Evolutionary conservation across 345 rosid species (phyloP).

Genomic region (Melastoma malabathricum): DNA sequence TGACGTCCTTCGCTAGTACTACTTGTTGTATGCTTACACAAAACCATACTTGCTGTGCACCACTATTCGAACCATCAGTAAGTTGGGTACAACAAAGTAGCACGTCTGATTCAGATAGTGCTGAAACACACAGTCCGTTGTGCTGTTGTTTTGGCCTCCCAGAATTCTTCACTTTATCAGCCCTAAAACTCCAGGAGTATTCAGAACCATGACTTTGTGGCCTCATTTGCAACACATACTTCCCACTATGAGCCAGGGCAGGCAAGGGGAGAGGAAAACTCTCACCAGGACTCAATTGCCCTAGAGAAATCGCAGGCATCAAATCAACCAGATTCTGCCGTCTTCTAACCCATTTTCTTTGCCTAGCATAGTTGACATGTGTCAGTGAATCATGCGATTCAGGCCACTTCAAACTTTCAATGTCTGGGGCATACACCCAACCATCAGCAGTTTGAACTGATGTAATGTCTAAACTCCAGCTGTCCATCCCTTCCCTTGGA

Average conservation of each 20-base stretch:
- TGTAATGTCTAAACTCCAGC: conserved; percentile 44
- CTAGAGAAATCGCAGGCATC: conserved; percentile 42
- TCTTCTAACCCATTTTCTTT: conserved; percentile 54
- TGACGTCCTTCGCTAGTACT: conserved; percentile 72
- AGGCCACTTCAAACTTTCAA: conserved; percentile 47
- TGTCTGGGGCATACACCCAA: conserved; percentile 57
- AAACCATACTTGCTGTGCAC: conserved; percentile 56
- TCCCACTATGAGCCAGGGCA: conserved; percentile 46
- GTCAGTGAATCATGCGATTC: conserved; percentile 27
- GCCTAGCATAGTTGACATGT: conserved; percentile 39
- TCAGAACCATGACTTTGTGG: conserved; percentile 38
- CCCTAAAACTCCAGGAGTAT: conserved; percentile 82
- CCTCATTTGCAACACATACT: conserved; percentile 49
- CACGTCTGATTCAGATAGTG: conserved; percentile 55
- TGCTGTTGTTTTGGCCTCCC: conserved; percentile 18
- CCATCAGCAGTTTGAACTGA: conserved; percentile 34
- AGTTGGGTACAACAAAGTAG: conserved; percentile 54
- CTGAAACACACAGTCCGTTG: conserved; percentile 54
- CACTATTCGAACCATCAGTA: conserved; percentile 47
- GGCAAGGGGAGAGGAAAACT: conserved; percentile 55
- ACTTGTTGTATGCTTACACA: conserved; percentile 60
- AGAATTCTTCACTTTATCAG: conserved; percentile 22
- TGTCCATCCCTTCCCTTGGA: conserved; percentile 48
- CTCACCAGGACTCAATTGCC: conserved; percentile 62
- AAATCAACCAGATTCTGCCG: conserved; percentile 21